Base-by-base conservation (phyloP, 2,329 filamentous ascomycete genomes). In the Pyrenophora graminea region DNA sequence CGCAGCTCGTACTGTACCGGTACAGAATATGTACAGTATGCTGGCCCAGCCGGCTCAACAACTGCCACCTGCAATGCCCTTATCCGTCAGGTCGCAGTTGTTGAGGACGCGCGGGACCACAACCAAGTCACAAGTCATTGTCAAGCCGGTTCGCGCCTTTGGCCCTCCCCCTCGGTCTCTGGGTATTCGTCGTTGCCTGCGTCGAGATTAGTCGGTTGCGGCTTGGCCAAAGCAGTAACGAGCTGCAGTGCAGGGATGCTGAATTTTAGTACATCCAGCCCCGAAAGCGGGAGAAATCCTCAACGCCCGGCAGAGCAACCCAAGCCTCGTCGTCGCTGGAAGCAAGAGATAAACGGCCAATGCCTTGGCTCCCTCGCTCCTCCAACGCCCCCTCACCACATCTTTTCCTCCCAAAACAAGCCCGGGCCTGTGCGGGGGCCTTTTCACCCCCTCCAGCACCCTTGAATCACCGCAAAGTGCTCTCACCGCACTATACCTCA, bases 271-370 rank as follows among this genome's bases (percentile, higher is more conserved):
- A 46, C 45, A 36, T 39, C 52, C 50, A 51, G 61, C 50, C 56
- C 61, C 61, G 55, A 37, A 57, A 59, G 53, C 59, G 61, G 58
- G 58, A 58, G 54, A 66, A 64, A 60, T 68, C 59, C 69, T 72
- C 66, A 69, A 71, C 68, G 64, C 54, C 53, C 23, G 41, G 36
- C 21, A 52, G 38, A 54, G 38, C 51, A 48, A 47, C 56, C 48
- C 52, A 47, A 39, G 52, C 51, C 46, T 55, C 55, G 58, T 54
- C 56, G 59, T 47, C 61, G 56, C 54, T 30, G 27, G 2, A 45
- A 59, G 53, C 58, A 55, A 64, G 58, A 55, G 61, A 69, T 68
- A 67, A 62, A 59, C 63, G 58, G 62, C 62, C 63, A 64, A 68
- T 69, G 69, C 64, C 62, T 67, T 66, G 68, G 62, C 60, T 48